phyloP scores from a whole-genome alignment of 2,329 filamentous ascomycete genomes.

The Ophiosphaerella narmari region DNA sequence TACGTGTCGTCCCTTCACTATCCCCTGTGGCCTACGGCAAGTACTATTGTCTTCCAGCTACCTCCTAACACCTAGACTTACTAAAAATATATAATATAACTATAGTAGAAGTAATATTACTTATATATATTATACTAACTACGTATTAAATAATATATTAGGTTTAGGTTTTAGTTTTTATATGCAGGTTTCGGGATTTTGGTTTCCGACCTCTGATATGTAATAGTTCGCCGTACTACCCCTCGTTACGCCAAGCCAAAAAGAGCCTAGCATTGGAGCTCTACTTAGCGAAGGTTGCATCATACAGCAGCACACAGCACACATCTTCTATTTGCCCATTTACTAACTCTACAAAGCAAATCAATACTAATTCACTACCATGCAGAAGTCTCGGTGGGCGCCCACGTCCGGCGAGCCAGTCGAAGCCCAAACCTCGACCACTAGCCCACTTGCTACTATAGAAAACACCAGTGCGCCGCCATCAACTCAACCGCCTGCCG shows the following conservation, averaged over 20 bases:
- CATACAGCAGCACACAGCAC: background rate
- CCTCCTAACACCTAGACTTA: no score
- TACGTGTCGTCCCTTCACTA: no score
- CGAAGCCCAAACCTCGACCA: background rate
- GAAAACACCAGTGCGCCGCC: slow-evolving; percentile 3
- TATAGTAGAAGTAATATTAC: no score
- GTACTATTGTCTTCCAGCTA: no score
- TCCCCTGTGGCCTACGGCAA: no score
- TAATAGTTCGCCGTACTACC: no score
- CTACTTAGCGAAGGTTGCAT: slow-evolving; percentile 1
- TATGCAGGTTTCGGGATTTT: no score
- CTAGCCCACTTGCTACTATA: slow-evolving; percentile 3
- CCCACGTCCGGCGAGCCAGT: slow-evolving; percentile 21
- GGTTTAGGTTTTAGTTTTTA: no score
- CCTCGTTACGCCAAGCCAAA: background rate
- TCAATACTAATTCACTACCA: slow-evolving; percentile 13
- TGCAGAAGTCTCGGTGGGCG: slow-evolving; percentile 43
- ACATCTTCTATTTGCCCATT: background rate
- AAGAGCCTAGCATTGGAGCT: background rate
- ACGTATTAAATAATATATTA: no score
- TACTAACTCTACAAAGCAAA: background rate
- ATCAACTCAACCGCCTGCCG: slow-evolving; percentile 6
- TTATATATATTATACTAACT: no score
- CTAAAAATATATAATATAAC: no score
- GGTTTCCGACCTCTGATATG: no score